A percentile compares a stretch with the other conserved stretches of the same genome.
Conservation (phyloP, 202 grass and related monocot genomes). For the Elaeis oleifera region DNA sequence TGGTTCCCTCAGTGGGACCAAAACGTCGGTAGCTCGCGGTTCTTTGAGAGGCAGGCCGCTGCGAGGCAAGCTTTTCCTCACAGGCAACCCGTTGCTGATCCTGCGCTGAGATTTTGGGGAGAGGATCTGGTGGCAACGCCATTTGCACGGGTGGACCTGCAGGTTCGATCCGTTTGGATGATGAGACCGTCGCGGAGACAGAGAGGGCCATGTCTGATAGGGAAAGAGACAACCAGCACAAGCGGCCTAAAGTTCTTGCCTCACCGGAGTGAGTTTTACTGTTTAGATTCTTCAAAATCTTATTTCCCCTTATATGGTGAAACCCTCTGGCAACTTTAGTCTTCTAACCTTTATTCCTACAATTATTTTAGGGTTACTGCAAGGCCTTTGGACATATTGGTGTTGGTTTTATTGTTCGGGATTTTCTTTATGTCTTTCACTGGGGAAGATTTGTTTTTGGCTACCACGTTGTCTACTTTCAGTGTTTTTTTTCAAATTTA, state of each 20-base stretch:
- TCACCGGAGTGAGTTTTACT: conserved; percentile 57
- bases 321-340: no score
- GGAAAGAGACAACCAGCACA: conserved; percentile 58
- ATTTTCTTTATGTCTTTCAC: no score
- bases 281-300: neutral
- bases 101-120: neutral
- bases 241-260: conserved; percentile 64
- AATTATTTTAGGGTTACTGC: no score
- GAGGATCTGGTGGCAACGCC: neutral
- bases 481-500: no score
- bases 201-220: conserved; percentile 19
- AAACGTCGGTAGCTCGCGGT: neutral
- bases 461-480: no score
- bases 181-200: conserved; percentile 11
- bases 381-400: no score
- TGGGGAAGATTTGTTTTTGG: no score
- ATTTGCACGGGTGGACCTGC: neutral
- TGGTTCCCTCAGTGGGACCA: no score
- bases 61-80: no score
- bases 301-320: conserved; percentile 7
- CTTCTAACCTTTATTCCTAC: no score
- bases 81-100: neutral
- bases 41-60: neutral
- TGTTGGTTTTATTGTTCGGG: no score
- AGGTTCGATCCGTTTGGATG: neutral